Evolutionary conservation across 768 basidiomycete species (phyloP).

Genomic region (Hebeloma cylindrosporum): DNA sequence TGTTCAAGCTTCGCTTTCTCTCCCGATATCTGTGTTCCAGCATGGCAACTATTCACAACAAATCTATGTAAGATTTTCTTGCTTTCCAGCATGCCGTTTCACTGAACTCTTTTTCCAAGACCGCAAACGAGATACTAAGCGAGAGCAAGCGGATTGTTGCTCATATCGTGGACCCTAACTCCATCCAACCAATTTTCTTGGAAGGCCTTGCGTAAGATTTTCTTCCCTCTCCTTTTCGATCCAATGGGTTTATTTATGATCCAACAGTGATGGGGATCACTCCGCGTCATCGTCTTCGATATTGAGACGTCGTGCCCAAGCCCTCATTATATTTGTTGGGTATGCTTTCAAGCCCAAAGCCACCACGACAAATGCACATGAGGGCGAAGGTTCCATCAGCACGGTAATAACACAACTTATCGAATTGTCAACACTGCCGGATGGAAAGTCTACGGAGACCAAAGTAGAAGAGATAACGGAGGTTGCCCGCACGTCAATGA

Average conservation of each 20-base stretch:
- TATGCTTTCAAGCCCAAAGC: slow-evolving; percentile 43
- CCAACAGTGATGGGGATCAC: slow-evolving; percentile 59
- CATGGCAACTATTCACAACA: slow-evolving; percentile 50
- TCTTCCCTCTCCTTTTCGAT: not conserved
- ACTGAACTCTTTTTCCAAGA: slow-evolving; percentile 35
- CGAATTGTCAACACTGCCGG: slow-evolving; percentile 40
- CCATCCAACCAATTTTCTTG: slow-evolving; percentile 47
- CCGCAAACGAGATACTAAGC: slow-evolving; percentile 59
- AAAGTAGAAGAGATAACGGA: slow-evolving; percentile 45
- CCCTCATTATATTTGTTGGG: slow-evolving; percentile 66
- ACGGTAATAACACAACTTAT: slow-evolving; percentile 51
- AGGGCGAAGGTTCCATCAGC: slow-evolving; percentile 32
- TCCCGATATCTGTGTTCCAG: slow-evolving; percentile 68
- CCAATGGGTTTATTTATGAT: not conserved
- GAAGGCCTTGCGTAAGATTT: slow-evolving; percentile 52
- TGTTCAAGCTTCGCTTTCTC: slow-evolving; percentile 52
- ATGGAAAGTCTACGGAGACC: slow-evolving; percentile 28
- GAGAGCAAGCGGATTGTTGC: slow-evolving; percentile 64
- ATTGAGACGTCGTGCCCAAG: slow-evolving; percentile 61
- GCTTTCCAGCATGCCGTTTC: not conserved
- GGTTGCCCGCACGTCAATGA: slow-evolving; percentile 51
- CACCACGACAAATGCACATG: slow-evolving; percentile 12
- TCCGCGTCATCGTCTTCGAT: slow-evolving; percentile 41
- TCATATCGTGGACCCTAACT: slow-evolving; percentile 39
- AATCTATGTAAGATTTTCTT: slow-evolving; percentile 44